Conservation (phyloP, 768 basidiomycete species). For the Wakefieldia striispora region DNA sequence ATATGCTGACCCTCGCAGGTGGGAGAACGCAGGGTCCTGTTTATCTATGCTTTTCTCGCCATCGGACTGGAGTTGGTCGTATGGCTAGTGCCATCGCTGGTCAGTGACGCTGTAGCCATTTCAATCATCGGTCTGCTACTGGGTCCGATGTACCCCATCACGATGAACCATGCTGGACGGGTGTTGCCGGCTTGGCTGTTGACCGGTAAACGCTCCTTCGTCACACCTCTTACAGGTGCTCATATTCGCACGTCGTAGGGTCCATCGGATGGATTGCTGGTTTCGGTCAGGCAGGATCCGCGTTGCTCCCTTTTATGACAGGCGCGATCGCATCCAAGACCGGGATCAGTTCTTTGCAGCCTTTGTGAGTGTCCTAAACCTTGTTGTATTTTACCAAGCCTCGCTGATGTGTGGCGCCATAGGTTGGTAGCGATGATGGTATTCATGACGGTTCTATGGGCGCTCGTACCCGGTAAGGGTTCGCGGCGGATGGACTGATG, state of each 20-base stretch:
- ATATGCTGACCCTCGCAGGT: slow-evolving; percentile 30
- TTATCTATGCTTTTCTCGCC: slow-evolving; percentile 49
- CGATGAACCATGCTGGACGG: slow-evolving; percentile 67
- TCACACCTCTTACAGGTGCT: too few relatives aligned
- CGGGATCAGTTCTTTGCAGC: slow-evolving; percentile 45
- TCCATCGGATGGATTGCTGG: slow-evolving; percentile 68
- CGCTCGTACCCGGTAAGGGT: slow-evolving; percentile 25
- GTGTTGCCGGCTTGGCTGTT: slow-evolving; percentile 72
- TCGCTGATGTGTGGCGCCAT: too few relatives aligned
- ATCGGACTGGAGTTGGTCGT: slow-evolving; percentile 56
- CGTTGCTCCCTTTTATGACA: slow-evolving; percentile 69
- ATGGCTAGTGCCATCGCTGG: slow-evolving; percentile 55
- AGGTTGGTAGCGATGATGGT: slow-evolving; percentile 42
- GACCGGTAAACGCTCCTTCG: slow-evolving; percentile 33
- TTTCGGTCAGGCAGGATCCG: slow-evolving; percentile 70
- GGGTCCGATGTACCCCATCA: slow-evolving; percentile 53
- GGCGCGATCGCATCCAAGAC: slow-evolving; percentile 63
- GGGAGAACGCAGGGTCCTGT: slow-evolving; percentile 53
- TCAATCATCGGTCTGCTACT: slow-evolving; percentile 53
- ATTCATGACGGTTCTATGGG: slow-evolving; percentile 37
- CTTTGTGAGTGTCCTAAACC: slow-evolving; percentile 20
- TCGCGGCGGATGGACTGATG: too few relatives aligned
- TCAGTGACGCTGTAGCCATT: slow-evolving; percentile 54
- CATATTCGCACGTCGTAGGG: too few relatives aligned
- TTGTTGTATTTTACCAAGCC: too few relatives aligned